phyloP scores from a whole-genome alignment of 1,284 basidiomycete species.

The Melampsora larici-populina region DNA sequence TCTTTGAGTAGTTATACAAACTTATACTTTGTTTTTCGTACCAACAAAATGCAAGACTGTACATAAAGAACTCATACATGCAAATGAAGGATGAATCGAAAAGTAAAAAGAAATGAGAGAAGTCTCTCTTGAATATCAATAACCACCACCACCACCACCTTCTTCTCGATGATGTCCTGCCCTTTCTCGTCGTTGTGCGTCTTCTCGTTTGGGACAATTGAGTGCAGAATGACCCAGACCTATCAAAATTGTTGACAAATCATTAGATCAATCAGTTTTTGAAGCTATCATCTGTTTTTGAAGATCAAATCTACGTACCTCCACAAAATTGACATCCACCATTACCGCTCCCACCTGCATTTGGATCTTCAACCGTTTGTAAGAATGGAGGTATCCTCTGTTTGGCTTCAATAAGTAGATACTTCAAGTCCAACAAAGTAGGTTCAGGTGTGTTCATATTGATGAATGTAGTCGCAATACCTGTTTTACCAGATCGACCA shows the following conservation, averaged over 20 bases:
- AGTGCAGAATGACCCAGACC: conserved; percentile 87
- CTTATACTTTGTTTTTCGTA: too few species aligned
- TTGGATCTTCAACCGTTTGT: conserved; percentile 83
- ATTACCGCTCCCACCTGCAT: conserved; percentile 68
- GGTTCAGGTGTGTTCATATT: conserved; percentile 96
- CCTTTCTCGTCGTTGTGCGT: conserved; percentile 80
- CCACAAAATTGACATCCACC: conserved; percentile 95
- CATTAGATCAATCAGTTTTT: background rate
- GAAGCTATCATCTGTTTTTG: conserved; percentile 8
- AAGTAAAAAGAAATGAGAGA: too few species aligned
- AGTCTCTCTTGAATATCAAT: background rate
- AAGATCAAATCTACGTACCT: conserved; percentile 59
- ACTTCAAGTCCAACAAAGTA: conserved; percentile 93
- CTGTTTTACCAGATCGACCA: conserved; percentile 93
- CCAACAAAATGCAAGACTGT: too few species aligned
- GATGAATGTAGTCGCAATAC: conserved; percentile 99
- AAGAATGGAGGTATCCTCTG: conserved; percentile 98
- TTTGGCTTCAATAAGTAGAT: conserved; percentile 92
- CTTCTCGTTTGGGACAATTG: conserved; percentile 95
- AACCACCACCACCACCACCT: conserved; percentile 60
- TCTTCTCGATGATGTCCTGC: conserved; percentile 68
- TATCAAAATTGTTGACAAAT: conserved; percentile 49
- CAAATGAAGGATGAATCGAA: too few species aligned
- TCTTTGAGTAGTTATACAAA: too few species aligned
- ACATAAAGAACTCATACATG: too few species aligned